Evolutionary conservation across 164 flowering plant species (phyloP).

Genomic region (Aristolochia contorta): DNA sequence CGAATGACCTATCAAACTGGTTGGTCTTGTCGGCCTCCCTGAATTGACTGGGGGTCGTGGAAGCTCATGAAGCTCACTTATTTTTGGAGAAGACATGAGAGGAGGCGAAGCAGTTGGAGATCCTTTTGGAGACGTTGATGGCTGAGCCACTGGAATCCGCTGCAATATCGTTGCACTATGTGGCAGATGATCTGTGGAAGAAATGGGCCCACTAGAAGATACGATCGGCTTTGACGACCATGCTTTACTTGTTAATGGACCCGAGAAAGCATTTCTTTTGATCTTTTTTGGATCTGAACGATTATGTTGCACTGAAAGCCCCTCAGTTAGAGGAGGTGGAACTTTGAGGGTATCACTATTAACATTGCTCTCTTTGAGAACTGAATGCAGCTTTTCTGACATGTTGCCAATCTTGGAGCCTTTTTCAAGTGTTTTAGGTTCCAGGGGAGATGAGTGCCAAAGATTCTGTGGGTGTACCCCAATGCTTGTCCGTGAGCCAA

Average conservation of each 20-base stretch:
- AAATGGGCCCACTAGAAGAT: conserved; percentile 39
- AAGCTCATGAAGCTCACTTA: conserved; percentile 93
- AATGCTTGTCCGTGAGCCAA: conserved; percentile 18
- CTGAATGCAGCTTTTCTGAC: conserved; percentile 26
- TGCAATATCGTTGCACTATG: conserved; percentile 9
- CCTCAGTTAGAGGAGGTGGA: conserved; percentile 50
- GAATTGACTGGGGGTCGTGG: conserved; percentile 64
- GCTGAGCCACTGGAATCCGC: conserved; percentile 26
- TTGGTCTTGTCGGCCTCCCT: conserved; percentile 15
- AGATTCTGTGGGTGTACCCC: conserved; percentile 22
- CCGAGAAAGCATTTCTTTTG: conserved; percentile 66
- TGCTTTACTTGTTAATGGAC: conserved; percentile 51
- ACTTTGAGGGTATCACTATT: conserved; percentile 23
- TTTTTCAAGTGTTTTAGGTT: conserved; percentile 31
- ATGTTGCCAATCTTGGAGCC: conserved; percentile 12
- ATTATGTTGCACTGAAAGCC: conserved; percentile 22
- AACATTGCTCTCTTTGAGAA: conserved; percentile 61
- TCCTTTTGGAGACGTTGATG: conserved; percentile 40
- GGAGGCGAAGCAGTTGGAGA: conserved; percentile 58
- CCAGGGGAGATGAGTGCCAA: conserved; percentile 65
- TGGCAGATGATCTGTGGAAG: conserved; percentile 27
- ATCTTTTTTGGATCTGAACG: conserved; percentile 41
- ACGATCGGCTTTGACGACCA: conserved; percentile 27
- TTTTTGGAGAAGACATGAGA: conserved; percentile 59
- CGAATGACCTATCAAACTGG: conserved; percentile 44